These are phyloP conservation scores for Camptophora hylomeconis DNA, from an alignment of 2,329 filamentous ascomycete species.

Conservation along the genomic window DNA sequence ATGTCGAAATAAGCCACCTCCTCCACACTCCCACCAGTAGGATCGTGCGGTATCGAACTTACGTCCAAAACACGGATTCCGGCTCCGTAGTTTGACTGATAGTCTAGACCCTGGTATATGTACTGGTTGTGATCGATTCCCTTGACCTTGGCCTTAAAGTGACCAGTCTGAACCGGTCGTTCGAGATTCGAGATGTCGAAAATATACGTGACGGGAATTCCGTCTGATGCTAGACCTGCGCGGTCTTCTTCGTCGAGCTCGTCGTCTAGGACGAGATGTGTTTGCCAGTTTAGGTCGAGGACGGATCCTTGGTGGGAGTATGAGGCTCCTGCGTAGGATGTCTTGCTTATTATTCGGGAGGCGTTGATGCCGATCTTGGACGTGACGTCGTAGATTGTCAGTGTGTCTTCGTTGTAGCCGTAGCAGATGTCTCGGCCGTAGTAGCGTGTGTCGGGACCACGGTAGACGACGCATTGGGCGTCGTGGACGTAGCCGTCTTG, in stretches of 20 bases:
- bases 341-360: constrained; percentile 17
- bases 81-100: constrained; percentile 39
- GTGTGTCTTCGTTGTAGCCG: constrained; percentile 36
- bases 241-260: constrained; percentile 38
- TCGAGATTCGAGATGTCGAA: constrained; percentile 36
- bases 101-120: constrained; percentile 30
- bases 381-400: constrained; percentile 14
- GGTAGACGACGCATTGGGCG: constrained; percentile 46
- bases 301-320: constrained; percentile 49
- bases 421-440: constrained; percentile 42
- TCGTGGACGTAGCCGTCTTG: constrained; percentile 49
- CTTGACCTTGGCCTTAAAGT: constrained; percentile 28
- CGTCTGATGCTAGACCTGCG: constrained; percentile 28
- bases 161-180: constrained; percentile 31
- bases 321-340: constrained; percentile 11
- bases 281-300: constrained; percentile 32
- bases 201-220: constrained; percentile 38
- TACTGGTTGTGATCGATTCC: constrained; percentile 40
- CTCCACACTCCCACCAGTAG: constrained; percentile 33
- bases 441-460: constrained; percentile 37
- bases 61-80: constrained; percentile 30
- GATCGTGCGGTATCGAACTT: constrained; percentile 21
- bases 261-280: constrained; percentile 40
- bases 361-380: constrained; percentile 11
- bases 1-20: constrained; percentile 40